Evolutionary conservation across 306 rosid genomes (phyloP), one percentile per base, ranked within the genome.

Genomic region (Quercus rubra): DNA sequence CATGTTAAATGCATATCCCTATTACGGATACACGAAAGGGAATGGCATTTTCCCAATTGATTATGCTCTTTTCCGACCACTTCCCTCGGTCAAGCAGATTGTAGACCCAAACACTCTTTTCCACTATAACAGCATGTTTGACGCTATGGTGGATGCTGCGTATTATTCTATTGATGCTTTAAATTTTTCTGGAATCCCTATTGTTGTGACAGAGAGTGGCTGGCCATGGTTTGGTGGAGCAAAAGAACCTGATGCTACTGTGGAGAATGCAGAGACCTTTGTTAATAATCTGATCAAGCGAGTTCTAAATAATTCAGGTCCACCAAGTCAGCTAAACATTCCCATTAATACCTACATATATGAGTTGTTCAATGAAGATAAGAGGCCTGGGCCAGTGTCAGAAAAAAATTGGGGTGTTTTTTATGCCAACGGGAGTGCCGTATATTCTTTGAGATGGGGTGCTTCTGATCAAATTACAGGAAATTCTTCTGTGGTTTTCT

Each of bases 311-410:
- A 85, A 73, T 92, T 92, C 98, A n/a, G 99, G 99, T 56, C 94
- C 98, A 0, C 97, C 99, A 14, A 91, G 97, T 83, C 94, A 88
- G 83, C 92, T 92, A 77, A 70, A 77, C 27, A 80, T 89, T 55
- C 87, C 98, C 14, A 87, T 93, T 59, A 96, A 90, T 84, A 83
- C 97, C 0, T 96, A 91, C 77, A 85, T 96, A 77, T 93, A 93
- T 41, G 99, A 96, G 81, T 73, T 96, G 73, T 96, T 96, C 80
- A 93, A 96, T 70, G 99, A 96, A 88, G 99, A 93, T 84, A 90
- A 87, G 86, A 88, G 93, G 83, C 87, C 93, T 55, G 98, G 99
- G 23, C 96, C 97, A 6, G 69, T 74, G 70, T 89, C 91, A 51
- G 97, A 88, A 73, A 91, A 74, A 71, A 88, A 80, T 71, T 92